A percentile compares a stretch with the other conserved stretches of the same genome.
phyloP scores from a whole-genome alignment of 2,329 filamentous ascomycete species.

The Dothideomycetidae sp. region DNA sequence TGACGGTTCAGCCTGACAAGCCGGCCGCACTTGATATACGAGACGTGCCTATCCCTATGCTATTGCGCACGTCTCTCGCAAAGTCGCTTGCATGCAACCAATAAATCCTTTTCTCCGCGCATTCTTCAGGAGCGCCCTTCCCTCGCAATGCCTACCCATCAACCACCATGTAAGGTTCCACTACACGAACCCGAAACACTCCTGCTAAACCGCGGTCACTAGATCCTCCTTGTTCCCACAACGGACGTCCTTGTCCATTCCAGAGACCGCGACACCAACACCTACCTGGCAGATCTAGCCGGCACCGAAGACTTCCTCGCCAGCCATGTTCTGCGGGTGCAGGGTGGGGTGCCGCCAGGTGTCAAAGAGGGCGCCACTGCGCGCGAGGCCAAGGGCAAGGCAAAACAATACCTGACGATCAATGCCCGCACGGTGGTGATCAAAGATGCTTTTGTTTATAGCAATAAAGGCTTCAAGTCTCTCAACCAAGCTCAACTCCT shows the following conservation, averaged over 20 bases:
- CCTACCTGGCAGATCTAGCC: constrained; percentile 64
- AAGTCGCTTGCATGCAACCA: constrained; percentile 97
- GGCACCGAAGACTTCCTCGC: constrained; percentile 86
- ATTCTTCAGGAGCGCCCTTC: constrained; percentile 94
- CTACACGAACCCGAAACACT: constrained; percentile 7
- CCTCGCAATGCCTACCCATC: constrained; percentile 77
- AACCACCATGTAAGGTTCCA: constrained; percentile 57
- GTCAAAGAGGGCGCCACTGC: constrained; percentile 40
- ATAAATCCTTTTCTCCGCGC: constrained; percentile 96
- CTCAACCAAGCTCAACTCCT: constrained; percentile 80
- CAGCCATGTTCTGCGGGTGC: constrained; percentile 88
- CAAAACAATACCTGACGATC: constrained; percentile 82
- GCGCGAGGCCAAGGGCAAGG: constrained; percentile 79
- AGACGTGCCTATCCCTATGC: too few species aligned
- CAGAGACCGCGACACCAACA: constrained; percentile 74
- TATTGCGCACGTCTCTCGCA: too few species aligned
- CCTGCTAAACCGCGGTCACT: constrained; percentile 1
- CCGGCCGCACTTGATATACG: too few species aligned
- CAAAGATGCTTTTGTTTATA: constrained; percentile 85
- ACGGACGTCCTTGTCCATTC: constrained; percentile 82
- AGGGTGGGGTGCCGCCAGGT: constrained; percentile 36
- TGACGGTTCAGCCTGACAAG: too few species aligned
- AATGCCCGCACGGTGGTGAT: constrained; percentile 89
- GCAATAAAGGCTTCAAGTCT: constrained; percentile 93
- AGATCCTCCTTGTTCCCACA: constrained; percentile 80